Evolutionary conservation across 2,329 filamentous ascomycete genomes (phyloP).

Genomic region (Dothistroma septosporum): DNA sequence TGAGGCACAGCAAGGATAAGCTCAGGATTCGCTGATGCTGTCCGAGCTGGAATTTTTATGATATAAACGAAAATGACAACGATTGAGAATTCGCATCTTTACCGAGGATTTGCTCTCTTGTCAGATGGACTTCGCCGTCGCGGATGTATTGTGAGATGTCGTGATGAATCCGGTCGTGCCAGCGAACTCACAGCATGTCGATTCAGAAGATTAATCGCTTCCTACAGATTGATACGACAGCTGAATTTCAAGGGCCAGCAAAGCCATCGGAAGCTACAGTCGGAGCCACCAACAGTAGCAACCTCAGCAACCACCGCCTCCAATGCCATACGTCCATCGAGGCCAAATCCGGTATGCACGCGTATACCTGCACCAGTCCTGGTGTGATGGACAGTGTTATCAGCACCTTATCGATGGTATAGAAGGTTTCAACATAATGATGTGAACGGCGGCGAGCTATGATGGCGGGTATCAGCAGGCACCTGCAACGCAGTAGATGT

Average conservation of each 20-base stretch:
- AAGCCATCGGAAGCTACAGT: not conserved
- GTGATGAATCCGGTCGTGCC: no score
- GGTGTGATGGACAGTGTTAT: slow-evolving; percentile 8
- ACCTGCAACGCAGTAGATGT: no score
- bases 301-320: not conserved
- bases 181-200: no score
- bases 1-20: not conserved
- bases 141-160: no score
- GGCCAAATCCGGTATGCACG: not conserved
- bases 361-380: slow-evolving; percentile 10
- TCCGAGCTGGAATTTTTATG: not conserved
- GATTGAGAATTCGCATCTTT: no score
- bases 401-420: not conserved
- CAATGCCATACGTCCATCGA: not conserved
- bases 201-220: no score
- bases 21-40: not conserved
- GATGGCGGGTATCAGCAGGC: not conserved
- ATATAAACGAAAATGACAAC: not conserved
- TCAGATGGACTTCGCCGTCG: no score
- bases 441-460: not conserved
- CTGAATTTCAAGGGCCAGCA: no score
- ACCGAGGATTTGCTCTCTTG: no score
- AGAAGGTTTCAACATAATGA: not conserved
- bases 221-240: no score
- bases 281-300: slow-evolving; percentile 3